phyloP scores from a whole-genome alignment of 345 rosid species.

The Lepidium didymum region DNA sequence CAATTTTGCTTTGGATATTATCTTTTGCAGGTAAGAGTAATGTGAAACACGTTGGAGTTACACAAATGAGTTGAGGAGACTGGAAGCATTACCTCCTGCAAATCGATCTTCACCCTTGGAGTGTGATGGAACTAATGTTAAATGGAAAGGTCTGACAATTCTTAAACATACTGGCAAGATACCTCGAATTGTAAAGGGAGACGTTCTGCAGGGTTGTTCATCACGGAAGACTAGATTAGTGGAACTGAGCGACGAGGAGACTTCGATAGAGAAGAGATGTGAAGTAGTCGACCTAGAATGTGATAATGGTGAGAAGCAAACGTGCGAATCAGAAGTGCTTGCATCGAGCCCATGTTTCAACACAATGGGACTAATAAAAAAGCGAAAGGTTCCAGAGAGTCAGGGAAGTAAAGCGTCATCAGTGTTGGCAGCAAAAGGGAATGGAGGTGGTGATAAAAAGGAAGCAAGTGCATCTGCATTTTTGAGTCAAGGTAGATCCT shows the following conservation, averaged over 20 bases:
- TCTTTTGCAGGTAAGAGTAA: constrained; percentile 17
- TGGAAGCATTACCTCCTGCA: constrained; percentile 62
- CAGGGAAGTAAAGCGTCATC: constrained; percentile 27
- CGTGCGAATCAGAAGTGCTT: constrained; percentile 14
- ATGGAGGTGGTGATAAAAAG: constrained; percentile 33
- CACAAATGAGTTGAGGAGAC: constrained; percentile 23
- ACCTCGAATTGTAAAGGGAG: constrained; percentile 16
- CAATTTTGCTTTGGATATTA: background rate
- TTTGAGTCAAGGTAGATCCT: constrained; percentile 52
- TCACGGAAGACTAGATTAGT: constrained; percentile 16
- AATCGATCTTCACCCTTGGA: constrained; percentile 56
- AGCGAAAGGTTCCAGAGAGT: constrained; percentile 29
- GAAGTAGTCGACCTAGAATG: constrained; percentile 34
- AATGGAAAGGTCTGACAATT: constrained; percentile 36
- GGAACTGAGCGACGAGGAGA: constrained; percentile 35
- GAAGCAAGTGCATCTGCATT: constrained; percentile 71
- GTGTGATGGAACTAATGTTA: constrained; percentile 29
- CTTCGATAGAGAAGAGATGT: constrained; percentile 42
- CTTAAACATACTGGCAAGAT: constrained; percentile 22
- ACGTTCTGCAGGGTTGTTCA: constrained; percentile 19
- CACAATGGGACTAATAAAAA: constrained; percentile 31
- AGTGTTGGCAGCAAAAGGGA: constrained; percentile 22
- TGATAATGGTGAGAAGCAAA: constrained; percentile 21
- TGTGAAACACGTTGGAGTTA: constrained; percentile 7
- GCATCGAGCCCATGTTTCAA: constrained; percentile 21